Evolutionary conservation across 2,329 filamentous ascomycete species (phyloP).

Genomic region (Leptographium wingfieldii): DNA sequence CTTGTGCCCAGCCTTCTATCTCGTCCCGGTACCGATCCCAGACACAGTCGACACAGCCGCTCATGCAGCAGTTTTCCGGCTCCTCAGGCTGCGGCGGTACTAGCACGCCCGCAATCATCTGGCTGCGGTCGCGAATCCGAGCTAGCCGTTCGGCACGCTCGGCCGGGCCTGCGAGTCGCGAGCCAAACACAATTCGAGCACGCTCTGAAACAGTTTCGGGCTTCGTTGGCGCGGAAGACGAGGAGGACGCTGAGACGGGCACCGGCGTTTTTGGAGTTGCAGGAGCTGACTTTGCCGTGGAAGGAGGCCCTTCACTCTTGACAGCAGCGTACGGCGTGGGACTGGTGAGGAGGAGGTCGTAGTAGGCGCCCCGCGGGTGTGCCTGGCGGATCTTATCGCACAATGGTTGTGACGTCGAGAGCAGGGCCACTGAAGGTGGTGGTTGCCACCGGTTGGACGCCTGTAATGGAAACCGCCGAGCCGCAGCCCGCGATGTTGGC

Average conservation of each 20-base stretch:
- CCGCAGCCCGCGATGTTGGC: not conserved
- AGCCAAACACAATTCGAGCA: slow-evolving; percentile 67
- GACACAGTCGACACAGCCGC: slow-evolving; percentile 92
- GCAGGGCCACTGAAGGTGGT: not conserved
- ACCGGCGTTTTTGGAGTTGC: not conserved
- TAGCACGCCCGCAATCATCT: slow-evolving; percentile 60
- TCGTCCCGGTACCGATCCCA: slow-evolving; percentile 91
- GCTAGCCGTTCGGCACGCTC: slow-evolving; percentile 51
- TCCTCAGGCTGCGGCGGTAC: slow-evolving; percentile 78
- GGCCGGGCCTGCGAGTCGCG: slow-evolving; percentile 59
- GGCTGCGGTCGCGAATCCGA: slow-evolving; percentile 44
- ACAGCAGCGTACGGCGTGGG: slow-evolving; percentile 27
- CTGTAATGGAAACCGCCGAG: not conserved
- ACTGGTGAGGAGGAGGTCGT: slow-evolving; percentile 40
- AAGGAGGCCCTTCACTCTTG: slow-evolving; percentile 32
- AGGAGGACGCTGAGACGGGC: not conserved
- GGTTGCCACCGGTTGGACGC: not conserved
- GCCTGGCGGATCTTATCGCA: slow-evolving; percentile 21
- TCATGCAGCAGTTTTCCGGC: slow-evolving; percentile 99
- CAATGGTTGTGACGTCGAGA: not conserved
- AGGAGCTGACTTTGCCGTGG: slow-evolving; percentile 13
- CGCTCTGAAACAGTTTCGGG: slow-evolving; percentile 30
- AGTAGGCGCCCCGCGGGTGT: slow-evolving; percentile 44
- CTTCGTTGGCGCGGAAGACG: slow-evolving; percentile 3
- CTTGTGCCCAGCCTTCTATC: slow-evolving; percentile 72